Conservation (phyloP, 1,139 yeast species). For the Candida freyschussii region DNA sequence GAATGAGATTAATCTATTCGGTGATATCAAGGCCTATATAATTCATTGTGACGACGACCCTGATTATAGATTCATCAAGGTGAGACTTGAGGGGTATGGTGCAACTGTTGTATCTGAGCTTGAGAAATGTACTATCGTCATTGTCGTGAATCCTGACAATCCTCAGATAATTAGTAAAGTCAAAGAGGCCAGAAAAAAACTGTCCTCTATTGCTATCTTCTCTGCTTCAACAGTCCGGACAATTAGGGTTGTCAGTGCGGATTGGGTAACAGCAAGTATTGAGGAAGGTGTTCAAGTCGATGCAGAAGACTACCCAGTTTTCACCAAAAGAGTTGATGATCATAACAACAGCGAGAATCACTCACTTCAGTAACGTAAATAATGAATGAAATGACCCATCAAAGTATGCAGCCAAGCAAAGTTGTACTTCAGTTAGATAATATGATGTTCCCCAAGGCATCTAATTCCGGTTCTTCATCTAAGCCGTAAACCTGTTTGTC, state of each 20-base stretch:
- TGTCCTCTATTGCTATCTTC: conserved; percentile 27
- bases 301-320: conserved; percentile 33
- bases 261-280: conserved; percentile 42
- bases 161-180: conserved; percentile 6
- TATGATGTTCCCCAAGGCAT: conserved; percentile 24
- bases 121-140: conserved; percentile 24
- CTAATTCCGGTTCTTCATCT: conserved; percentile 16
- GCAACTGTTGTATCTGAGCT: conserved; percentile 22
- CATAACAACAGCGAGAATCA: too few relatives aligned
- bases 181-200: conserved; percentile 15
- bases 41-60: conserved; percentile 13
- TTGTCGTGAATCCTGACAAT: conserved; percentile 16
- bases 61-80: conserved; percentile 7
- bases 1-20: conserved; percentile 17
- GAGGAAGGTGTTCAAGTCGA: conserved; percentile 39
- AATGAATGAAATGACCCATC: too few relatives aligned
- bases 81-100: conserved; percentile 24
- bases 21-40: conserved; percentile 29
- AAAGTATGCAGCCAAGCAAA: too few relatives aligned
- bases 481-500: conserved; percentile 23
- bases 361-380: too few relatives aligned
- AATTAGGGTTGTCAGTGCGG: conserved; percentile 39
- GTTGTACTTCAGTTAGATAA: too few relatives aligned
- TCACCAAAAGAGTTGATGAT: conserved; percentile 4
- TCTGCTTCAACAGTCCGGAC: conserved; percentile 23